These are phyloP conservation scores for Heterobasidion parviporum DNA, from an alignment of 1,284 basidiomycete species.

Conservation along the genomic window DNA sequence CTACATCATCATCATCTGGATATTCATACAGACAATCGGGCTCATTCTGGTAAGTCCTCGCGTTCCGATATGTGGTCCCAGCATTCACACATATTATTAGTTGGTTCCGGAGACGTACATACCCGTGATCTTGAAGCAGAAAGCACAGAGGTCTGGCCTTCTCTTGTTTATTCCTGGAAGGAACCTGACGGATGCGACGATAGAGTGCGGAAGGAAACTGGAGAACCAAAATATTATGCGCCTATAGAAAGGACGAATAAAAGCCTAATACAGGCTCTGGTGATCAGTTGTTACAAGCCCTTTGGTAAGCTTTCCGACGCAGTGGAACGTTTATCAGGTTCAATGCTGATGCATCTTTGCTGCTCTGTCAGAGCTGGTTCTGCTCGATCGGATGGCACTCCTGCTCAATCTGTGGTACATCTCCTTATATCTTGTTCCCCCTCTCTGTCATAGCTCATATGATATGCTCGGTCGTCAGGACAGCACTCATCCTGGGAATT, in stretches of 20 bases:
- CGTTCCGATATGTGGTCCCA: background rate
- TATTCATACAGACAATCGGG: constrained; percentile 35
- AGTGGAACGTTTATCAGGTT: background rate
- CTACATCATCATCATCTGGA: constrained; percentile 59
- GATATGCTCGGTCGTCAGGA: constrained; percentile 20
- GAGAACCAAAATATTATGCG: constrained; percentile 45
- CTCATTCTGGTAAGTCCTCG: constrained; percentile 37
- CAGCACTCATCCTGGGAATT: constrained; percentile 62
- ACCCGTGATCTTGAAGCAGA: constrained; percentile 52
- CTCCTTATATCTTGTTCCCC: background rate
- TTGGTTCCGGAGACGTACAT: constrained; percentile 71
- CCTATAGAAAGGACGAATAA: constrained; percentile 42
- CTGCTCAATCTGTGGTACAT: constrained; percentile 47
- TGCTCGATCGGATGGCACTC: constrained; percentile 70
- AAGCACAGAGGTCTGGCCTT: constrained; percentile 33
- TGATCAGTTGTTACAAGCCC: constrained; percentile 40
- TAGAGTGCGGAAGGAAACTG: constrained; percentile 50
- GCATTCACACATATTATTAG: constrained; percentile 16
- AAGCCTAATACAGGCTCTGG: constrained; percentile 29
- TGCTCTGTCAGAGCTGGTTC: constrained; percentile 45
- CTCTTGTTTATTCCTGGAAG: background rate
- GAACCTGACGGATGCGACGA: background rate
- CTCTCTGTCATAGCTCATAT: background rate
- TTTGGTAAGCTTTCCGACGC: constrained; percentile 48
- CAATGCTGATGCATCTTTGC: background rate